Evolutionary conservation across 768 basidiomycete species (phyloP), one percentile per base, ranked within the genome.

Genomic region (Dictyophora rubrovolvata): DNA sequence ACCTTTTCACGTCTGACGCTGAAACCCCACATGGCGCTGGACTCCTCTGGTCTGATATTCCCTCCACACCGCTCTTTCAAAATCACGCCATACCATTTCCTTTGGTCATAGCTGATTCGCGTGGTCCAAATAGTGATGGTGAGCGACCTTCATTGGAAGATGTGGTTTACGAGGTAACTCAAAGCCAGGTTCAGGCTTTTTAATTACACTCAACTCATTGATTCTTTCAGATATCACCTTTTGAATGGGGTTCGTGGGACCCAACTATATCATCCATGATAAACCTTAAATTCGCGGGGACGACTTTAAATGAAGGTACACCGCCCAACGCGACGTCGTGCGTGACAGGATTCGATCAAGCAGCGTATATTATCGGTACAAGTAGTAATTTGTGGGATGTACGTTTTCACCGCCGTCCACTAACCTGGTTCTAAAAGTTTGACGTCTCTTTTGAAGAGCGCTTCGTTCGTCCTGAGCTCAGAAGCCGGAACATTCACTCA

Each of bases 221-320:
- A 14, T 33, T 37, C 48, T 17, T n/a, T 23, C 56, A 83, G 81
- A 79, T 86, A 1, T 77, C 78, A 0, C 81, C 82, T 18, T 68
- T 80, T 61, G 86, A 88, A 65, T 75, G 84, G 51, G 87, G 86
- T 5, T 87, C 86, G 0, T 91, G 79, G 70, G 88, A 91, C 64
- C 85, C 87, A 10, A 76, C 70, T 54, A 72, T 88, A 8, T 83
- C 83, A n/a, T 84, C 86, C 1, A 89, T 86, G 68, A 76, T 79
- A 65, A 84, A 85, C 49, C 72, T 82, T 21, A 70, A 78, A 0
- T 82, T 78, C 63, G 76, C 80, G 5, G 92, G 92, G 6, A 89
- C 87, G 0, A 74, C 77, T 61, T 67, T 91, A 17, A 68, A 70
- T 21, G 78, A 84, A 59, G 87, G 86, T 2, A 65, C 73, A 59